Percentiles rank a stretch among this genome's conserved stretches.
These are phyloP conservation scores for Boletus tomentosulus DNA, from an alignment of 768 basidiomycete genomes.

Conservation along the genomic window DNA sequence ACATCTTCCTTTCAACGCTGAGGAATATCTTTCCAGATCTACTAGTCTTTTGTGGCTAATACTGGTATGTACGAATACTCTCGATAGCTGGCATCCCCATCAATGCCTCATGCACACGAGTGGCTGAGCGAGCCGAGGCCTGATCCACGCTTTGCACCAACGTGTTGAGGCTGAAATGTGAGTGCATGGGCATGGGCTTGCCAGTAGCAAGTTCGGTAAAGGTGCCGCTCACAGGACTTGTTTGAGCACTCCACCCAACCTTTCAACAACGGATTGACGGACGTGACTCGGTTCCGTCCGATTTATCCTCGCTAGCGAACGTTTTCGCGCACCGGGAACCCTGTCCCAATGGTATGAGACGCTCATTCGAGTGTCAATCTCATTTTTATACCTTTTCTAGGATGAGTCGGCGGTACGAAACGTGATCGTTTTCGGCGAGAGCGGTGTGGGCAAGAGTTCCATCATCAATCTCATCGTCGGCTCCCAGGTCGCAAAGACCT, in stretches of 20 bases:
- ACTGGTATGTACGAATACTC: no score
- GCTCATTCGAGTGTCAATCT: neutral
- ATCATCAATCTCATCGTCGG: conserved; percentile 38
- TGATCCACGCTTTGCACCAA: conserved; percentile 4
- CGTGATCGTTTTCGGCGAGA: conserved; percentile 43
- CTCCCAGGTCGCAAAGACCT: conserved; percentile 27
- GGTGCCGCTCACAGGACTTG: neutral
- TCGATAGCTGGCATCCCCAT: neutral
- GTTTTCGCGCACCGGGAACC: neutral
- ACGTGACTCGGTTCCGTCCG: neutral
- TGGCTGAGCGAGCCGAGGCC: neutral
- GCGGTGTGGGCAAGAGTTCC: conserved; percentile 41
- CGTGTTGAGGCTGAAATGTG: conserved; percentile 7
- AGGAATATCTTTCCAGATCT: no score
- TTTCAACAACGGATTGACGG: neutral
- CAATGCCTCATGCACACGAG: neutral
- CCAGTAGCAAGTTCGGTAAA: no score
- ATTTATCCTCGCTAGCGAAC: neutral
- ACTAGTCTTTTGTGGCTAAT: no score
- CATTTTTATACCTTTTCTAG: conserved; percentile 6
- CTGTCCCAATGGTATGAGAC: conserved; percentile 12
- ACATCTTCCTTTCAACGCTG: neutral
- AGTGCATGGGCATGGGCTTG: neutral
- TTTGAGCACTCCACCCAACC: neutral
- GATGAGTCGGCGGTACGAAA: conserved; percentile 20